A percentile compares a stretch with the other conserved stretches of the same genome.
Evolutionary conservation across 768 basidiomycete genomes (phyloP).

Genomic region (Hydnum rufescens): DNA sequence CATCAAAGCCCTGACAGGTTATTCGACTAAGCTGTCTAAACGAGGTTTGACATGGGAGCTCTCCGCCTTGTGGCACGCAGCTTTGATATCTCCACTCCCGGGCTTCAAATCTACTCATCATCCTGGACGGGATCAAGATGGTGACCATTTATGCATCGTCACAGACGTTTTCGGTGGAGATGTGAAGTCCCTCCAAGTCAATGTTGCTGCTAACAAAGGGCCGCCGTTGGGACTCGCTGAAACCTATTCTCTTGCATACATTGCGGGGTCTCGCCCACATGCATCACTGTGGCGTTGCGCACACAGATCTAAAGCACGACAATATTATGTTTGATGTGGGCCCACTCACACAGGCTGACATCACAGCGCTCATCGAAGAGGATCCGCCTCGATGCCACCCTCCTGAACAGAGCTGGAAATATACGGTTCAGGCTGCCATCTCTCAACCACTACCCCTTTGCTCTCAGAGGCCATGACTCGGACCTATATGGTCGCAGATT

Average conservation of each 20-base stretch:
- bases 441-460: conserved; percentile 3
- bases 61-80: not conserved
- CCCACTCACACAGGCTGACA: not conserved
- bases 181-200: conserved; percentile 1
- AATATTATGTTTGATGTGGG: not conserved
- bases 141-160: conserved; percentile 6
- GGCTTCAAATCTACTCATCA: not conserved
- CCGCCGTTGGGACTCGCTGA: conserved; percentile 4
- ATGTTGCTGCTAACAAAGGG: not conserved
- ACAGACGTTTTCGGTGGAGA: conserved; percentile 7
- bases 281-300: conserved; percentile 5
- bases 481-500: conserved; percentile 5
- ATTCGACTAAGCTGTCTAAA: not conserved
- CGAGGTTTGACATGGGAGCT: not conserved
- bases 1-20: not conserved
- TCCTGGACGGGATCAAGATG: not conserved
- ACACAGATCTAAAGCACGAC: conserved; percentile 5
- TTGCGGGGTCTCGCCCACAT: conserved; percentile 4
- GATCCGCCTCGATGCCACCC: not conserved
- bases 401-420: not conserved
- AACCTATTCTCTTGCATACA: conserved; percentile 5
- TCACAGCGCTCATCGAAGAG: not conserved
- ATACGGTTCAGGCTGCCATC: not conserved
- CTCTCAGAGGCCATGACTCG: not conserved
- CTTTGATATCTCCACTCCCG: not conserved